Conservation (phyloP, 768 basidiomycete genomes). For the Lepiota brunneoincarnata region DNA sequence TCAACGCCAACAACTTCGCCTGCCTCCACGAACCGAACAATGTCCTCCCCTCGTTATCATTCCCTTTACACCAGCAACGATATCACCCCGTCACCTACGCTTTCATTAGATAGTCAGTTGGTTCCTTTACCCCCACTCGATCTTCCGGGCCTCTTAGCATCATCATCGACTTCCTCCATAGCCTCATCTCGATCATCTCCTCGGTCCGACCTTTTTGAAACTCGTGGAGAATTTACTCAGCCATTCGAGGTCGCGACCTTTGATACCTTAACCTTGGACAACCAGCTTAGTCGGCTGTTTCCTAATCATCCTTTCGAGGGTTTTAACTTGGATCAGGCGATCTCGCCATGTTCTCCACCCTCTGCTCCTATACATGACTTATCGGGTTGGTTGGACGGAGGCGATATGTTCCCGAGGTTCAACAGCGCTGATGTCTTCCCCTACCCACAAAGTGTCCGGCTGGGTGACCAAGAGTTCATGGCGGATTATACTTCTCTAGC, state of each 20-base stretch:
- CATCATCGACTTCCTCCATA: slow-evolving; percentile 33
- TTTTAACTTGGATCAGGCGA: slow-evolving; percentile 16
- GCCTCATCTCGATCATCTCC: slow-evolving; percentile 38
- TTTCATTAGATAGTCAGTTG: slow-evolving; percentile 14
- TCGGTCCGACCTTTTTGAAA: slow-evolving; percentile 35
- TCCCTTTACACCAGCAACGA: slow-evolving; percentile 14
- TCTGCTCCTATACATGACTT: slow-evolving; percentile 25
- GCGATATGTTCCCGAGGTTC: slow-evolving; percentile 31
- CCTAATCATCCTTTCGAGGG: slow-evolving; percentile 21
- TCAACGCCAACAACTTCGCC: slow-evolving; percentile 6
- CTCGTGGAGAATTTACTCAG: slow-evolving; percentile 21
- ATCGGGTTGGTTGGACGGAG: slow-evolving; percentile 31
- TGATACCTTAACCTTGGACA: slow-evolving; percentile 29
- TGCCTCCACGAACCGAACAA: slow-evolving; percentile 9
- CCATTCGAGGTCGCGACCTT: slow-evolving; percentile 13
- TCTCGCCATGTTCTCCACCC: slow-evolving; percentile 28
- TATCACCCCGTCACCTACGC: slow-evolving; percentile 17
- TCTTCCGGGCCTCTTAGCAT: slow-evolving; percentile 23
- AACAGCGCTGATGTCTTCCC: slow-evolving; percentile 21
- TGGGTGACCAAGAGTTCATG: slow-evolving; percentile 18
- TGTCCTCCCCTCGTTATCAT: slow-evolving; percentile 30
- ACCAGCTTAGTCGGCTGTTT: slow-evolving; percentile 33
- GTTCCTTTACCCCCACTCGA: slow-evolving; percentile 18
- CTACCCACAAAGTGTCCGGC: slow-evolving; percentile 13
- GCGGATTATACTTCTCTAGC: slow-evolving; percentile 14